Evolutionary conservation across 768 basidiomycete species (phyloP), one percentile per base, ranked within the genome.

Genomic region (Pholiota molesta): DNA sequence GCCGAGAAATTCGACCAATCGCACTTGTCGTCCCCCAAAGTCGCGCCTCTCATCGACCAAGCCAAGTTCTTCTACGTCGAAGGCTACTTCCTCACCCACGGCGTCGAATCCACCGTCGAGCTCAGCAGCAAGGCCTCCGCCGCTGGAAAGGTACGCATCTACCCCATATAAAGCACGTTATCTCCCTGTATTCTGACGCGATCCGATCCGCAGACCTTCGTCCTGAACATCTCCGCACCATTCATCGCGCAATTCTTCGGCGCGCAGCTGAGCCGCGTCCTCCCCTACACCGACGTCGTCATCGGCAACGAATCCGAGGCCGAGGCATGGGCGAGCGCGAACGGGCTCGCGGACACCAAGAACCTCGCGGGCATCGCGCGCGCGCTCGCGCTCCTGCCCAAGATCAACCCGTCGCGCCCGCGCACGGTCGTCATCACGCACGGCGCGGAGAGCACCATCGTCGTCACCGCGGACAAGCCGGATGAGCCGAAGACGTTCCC

Each of bases 301-400:
- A 94, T 99, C 75, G 93, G 93, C n/a, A 99, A 98, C 78, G 97
- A 99, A 80, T 79, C 88, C 40, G 97, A 99, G 75, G 97, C 97
- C 10, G 92, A 87, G 62, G 84, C 91, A 16, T 99, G 90, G 82
- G 95, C 92, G 28, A 78, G 75, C 54, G 86, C 91, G 37, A 86
- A 86, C 62, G 91, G 91, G 17, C 81, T 87, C 63, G 77, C 89
- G 11, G 81, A 88, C 66, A 79, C 84, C 60, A 89, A 83, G 62
- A 83, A 92, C 76, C 81, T 94, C 55, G 66, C 81, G 5, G 76
- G 80, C 17, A 86, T 95, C 69, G 95, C 95, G 21, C 81, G 81
- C 65, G 79, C 84, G 65, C 87, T 99, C 71, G 94, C 94, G n/a
- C 62, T 71, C 52, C 83, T 85, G 40, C 83, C 84, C 64, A 98